Base-by-base conservation (phyloP, 139 green algal species). In the Diplosphaera chodatii region DNA sequence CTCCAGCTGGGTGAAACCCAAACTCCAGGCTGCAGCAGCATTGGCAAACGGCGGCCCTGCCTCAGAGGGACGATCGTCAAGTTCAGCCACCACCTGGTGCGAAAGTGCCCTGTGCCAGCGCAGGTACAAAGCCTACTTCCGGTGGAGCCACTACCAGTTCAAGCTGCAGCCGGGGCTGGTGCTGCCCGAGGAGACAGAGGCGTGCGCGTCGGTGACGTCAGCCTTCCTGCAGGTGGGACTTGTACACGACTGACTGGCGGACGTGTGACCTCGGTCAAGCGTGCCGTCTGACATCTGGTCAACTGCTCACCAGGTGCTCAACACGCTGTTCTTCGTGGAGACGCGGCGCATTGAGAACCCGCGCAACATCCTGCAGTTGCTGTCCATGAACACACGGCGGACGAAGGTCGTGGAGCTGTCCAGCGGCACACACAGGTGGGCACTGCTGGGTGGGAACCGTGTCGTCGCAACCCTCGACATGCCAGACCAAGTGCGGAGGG, bases 341-440 rank as follows among this genome's bases (percentile, higher is more conserved):
- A 63, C 70, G 8, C 55, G 64, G 1, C 72, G 83, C 1, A 37
- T 69, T 1, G 68, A 72, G 30, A 68, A 80, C 6, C 69, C 84
- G 15, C 80, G 91, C 22, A 96, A 96, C 77, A 88, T 95, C 34
- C 77, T 96, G 56, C 76, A 91, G 81, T 84, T 94, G 23, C 77
- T 97, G n/a, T 92, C 87, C 34, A 92, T 82, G 71, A 96, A 97
- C 82, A 97, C 92, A 5, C 82, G 93, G 29, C 77, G 91, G 21
- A 98, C 93, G 20, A 98, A 98, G 72, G 92, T 97, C 22, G 89
- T 97, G 64, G 89, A 96, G 78, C 78, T 97, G 21, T 89, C 85
- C 20, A 90, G 84, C 32, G 92, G 84, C 37, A 97, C 88, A 13
- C 91, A 96, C 86, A 88, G 88, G 85, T 91, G 40, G 10, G 70